Evolutionary conservation across 2,329 filamentous ascomycete species (phyloP).

Genomic region (Cadophora malorum): DNA sequence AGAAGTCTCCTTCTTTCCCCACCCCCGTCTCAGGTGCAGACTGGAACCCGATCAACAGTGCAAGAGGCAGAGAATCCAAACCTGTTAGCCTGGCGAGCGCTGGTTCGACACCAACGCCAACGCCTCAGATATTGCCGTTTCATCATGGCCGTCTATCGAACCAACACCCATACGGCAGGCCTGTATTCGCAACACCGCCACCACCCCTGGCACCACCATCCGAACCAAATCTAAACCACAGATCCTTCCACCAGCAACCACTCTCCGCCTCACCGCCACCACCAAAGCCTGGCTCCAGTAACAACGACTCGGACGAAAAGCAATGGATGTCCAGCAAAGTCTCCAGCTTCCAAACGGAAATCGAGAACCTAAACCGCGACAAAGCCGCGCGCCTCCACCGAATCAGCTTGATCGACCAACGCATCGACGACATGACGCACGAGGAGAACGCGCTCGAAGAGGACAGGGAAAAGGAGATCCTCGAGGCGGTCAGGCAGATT

Average conservation of each 20-base stretch:
- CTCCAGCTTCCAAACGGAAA: background rate
- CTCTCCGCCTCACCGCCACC: background rate
- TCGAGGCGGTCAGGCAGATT: background rate
- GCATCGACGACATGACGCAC: background rate
- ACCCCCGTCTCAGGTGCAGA: slow-evolving; percentile 5
- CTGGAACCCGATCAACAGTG: slow-evolving; percentile 4
- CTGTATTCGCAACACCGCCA: background rate
- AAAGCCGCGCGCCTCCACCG: background rate
- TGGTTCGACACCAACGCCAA: background rate
- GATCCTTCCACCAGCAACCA: background rate
- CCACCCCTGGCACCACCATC: no score
- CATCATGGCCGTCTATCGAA: background rate
- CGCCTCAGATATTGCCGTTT: background rate
- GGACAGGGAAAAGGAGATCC: slow-evolving; percentile 1
- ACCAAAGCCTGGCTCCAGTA: background rate
- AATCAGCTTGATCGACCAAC: background rate
- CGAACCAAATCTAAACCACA: background rate
- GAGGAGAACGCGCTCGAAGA: slow-evolving; percentile 8
- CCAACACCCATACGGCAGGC: background rate
- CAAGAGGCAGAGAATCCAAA: background rate
- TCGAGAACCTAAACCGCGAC: slow-evolving; percentile 7
- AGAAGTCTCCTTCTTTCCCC: slow-evolving; percentile 5
- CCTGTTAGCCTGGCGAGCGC: background rate
- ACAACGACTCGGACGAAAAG: background rate
- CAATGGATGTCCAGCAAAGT: slow-evolving; percentile 16